phyloP scores from a whole-genome alignment of 169 alveolate species.

The Eimeria falciformis region DNA sequence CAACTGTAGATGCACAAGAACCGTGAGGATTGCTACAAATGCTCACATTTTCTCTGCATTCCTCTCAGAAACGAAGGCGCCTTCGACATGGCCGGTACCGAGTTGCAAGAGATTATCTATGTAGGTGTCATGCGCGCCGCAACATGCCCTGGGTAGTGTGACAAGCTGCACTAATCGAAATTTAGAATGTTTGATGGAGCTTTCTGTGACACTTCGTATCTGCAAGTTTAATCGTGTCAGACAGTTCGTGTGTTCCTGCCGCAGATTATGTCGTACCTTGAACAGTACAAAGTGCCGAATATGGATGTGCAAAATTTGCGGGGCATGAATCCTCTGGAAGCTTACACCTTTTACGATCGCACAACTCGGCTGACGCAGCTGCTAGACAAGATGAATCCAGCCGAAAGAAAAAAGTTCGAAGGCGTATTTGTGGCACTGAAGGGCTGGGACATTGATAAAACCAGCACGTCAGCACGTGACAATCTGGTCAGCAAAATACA shows the following conservation, averaged over 20 bases:
- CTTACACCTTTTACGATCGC: conserved; percentile 6
- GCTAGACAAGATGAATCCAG: conserved; percentile 1
- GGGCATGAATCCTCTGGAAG: conserved; percentile 13
- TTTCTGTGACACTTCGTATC: too few relatives aligned
- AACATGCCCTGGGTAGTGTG: too few relatives aligned
- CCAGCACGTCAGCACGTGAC: conserved; percentile 23
- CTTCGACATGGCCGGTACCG: conserved; percentile 1
- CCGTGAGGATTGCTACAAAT: too few relatives aligned
- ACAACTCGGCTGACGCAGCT: background rate
- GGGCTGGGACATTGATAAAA: background rate
- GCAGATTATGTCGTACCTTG: conserved; percentile 35
- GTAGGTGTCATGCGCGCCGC: background rate
- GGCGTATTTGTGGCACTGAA: background rate
- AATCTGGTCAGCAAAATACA: background rate
- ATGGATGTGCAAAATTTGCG: background rate
- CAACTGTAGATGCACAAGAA: background rate
- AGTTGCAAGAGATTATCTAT: conserved; percentile 33
- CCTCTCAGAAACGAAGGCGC: conserved; percentile 4
- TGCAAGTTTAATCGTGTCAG: too few relatives aligned
- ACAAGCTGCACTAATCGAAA: too few relatives aligned
- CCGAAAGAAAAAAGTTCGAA: background rate
- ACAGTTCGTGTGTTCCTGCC: background rate
- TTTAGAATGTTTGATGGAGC: too few relatives aligned
- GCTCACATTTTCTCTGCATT: background rate
- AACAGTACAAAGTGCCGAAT: conserved; percentile 19